Conservation (phyloP, 139 green algal genomes). For the Choricystis sp. region DNA sequence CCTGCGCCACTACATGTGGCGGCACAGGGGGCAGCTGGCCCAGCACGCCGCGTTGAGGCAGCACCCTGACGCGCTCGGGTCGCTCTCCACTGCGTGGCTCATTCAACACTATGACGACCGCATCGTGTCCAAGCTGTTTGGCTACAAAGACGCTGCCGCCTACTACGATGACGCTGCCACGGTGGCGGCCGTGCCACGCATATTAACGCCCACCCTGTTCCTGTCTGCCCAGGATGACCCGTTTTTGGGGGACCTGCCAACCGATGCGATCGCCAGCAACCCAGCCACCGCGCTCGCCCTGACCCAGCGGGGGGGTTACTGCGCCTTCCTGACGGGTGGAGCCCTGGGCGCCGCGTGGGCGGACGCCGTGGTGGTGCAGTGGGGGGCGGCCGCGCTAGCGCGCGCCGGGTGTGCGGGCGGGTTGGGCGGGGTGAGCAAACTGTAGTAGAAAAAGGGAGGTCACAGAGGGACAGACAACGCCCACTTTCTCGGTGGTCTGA, state of each 20-base stretch:
- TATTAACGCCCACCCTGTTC: slow-evolving; percentile 33
- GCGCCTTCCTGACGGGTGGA: slow-evolving; percentile 22
- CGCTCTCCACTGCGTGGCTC: slow-evolving; percentile 5
- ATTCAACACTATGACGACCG: slow-evolving; percentile 12
- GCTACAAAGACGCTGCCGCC: slow-evolving; percentile 3
- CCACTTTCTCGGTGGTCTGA: too few relatives aligned
- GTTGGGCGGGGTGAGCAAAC: too few relatives aligned
- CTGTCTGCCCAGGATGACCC: slow-evolving; percentile 39
- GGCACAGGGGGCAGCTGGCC: slow-evolving; percentile 19
- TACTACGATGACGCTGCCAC: slow-evolving; percentile 32
- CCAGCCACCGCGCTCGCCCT: slow-evolving; percentile 14
- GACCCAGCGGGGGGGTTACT: slow-evolving; percentile 15
- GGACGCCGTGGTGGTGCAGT: slow-evolving; percentile 18
- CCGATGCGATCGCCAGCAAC: slow-evolving; percentile 11
- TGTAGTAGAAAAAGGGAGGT: too few relatives aligned
- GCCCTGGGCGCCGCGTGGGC: slow-evolving; percentile 22
- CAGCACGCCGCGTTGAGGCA: slow-evolving; percentile 1
- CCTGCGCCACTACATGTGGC: slow-evolving; percentile 19
- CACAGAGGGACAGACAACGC: too few relatives aligned
- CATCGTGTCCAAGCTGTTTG: background rate
- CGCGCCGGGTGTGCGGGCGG: background rate
- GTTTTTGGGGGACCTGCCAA: slow-evolving; percentile 23
- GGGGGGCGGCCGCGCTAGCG: slow-evolving; percentile 1
- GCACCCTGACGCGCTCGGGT: slow-evolving; percentile 6
- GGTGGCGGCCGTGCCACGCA: slow-evolving; percentile 27